Conservation (phyloP, 2,329 filamentous ascomycete genomes). For the Paramyrothecium roridum region DNA sequence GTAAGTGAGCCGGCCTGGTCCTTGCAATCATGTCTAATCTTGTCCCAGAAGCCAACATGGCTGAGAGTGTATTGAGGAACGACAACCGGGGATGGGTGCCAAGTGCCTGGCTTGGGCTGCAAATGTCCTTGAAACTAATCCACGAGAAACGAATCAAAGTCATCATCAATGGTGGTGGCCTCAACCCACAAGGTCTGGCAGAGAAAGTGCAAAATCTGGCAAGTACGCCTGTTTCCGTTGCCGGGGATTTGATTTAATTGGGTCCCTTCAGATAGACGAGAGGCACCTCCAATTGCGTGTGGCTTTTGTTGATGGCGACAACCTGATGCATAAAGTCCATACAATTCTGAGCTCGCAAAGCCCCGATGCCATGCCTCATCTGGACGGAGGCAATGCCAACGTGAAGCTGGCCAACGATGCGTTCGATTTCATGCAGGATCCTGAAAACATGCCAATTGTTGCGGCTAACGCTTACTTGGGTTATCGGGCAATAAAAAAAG, state of each 20-base stretch:
- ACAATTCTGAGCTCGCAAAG: neutral
- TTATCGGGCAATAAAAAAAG: constrained; percentile 36
- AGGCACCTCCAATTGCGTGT: constrained; percentile 26
- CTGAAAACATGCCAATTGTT: constrained; percentile 14
- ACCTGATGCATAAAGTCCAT: constrained; percentile 21
- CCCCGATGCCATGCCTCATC: constrained; percentile 16
- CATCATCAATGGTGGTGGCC: constrained; percentile 53
- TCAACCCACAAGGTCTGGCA: constrained; percentile 50
- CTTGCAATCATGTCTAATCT: neutral
- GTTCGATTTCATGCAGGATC: constrained; percentile 11
- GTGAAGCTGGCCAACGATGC: constrained; percentile 13
- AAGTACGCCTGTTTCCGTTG: constrained; percentile 5
- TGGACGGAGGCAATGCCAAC: constrained; percentile 7
- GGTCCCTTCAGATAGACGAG: neutral
- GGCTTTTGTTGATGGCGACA: constrained; percentile 34
- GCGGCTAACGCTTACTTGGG: constrained; percentile 48
- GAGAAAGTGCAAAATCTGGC: constrained; percentile 20
- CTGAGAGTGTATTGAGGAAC: constrained; percentile 11
- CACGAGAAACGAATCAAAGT: constrained; percentile 48
- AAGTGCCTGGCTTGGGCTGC: constrained; percentile 17
- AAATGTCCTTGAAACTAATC: constrained; percentile 26
- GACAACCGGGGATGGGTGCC: constrained; percentile 14
- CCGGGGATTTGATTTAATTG: neutral
- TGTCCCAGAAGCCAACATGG: constrained; percentile 21
- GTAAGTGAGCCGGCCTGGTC: constrained; percentile 15